phyloP scores from a whole-genome alignment of 139 green algal genomes.

The Monoraphidium neglectum region DNA sequence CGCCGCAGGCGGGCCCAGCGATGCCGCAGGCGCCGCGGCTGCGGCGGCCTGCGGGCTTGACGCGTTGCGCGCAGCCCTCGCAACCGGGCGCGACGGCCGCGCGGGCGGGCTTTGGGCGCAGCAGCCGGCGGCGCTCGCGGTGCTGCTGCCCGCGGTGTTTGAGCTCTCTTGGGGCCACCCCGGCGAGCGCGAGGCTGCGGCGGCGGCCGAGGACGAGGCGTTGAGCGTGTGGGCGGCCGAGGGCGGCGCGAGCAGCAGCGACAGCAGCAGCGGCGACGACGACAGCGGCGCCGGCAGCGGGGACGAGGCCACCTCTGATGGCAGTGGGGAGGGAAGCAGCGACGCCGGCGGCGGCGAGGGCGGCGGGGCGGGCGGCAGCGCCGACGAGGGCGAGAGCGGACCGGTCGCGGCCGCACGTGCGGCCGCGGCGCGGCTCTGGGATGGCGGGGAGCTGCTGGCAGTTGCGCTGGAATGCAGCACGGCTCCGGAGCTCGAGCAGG shows the following conservation, averaged over 20 bases:
- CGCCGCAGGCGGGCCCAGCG: too few species aligned
- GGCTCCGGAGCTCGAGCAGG: too few species aligned
- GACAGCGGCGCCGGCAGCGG: neutral
- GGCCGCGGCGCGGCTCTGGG: too few species aligned
- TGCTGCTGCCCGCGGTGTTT: constrained; percentile 18
- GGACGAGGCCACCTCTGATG: neutral
- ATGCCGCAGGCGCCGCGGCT: too few species aligned
- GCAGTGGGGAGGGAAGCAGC: neutral
- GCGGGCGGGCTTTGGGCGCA: neutral
- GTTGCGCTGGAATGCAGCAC: too few species aligned
- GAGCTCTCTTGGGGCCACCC: constrained; percentile 16
- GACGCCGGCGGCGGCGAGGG: too few species aligned
- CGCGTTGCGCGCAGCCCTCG: too few species aligned
- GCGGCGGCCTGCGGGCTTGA: too few species aligned
- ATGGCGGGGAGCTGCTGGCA: too few species aligned
- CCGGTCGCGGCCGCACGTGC: too few species aligned
- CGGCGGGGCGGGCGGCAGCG: too few species aligned
- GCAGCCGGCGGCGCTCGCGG: neutral
- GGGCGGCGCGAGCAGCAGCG: neutral
- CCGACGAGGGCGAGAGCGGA: too few species aligned
- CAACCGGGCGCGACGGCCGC: neutral
- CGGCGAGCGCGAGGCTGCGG: constrained; percentile 5
- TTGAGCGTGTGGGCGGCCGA: neutral
- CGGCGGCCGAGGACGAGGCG: neutral
- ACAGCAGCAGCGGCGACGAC: constrained; percentile 5